Evolutionary conservation across 2,329 filamentous ascomycete species (phyloP), one percentile per base, ranked within the genome.

Genomic region (Aspergillus pseudoviridinutans): DNA sequence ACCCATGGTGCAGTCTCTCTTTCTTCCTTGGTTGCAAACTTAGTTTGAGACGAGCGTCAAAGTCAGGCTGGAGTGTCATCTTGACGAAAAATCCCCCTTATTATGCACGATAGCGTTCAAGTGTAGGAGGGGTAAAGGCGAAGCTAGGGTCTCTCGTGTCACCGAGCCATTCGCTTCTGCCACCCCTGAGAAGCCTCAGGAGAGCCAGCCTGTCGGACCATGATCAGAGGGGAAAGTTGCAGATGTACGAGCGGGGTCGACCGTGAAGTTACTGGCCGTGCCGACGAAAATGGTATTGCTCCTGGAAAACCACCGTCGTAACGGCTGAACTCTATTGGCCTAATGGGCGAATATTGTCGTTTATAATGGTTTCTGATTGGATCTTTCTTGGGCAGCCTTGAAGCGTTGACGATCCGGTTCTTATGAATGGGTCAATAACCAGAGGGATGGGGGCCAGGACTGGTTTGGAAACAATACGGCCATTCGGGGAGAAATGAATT

Each of bases 1-100:
- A 54, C 57, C 51, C 65, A 67, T 67, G 12, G 24, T 61, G 51
- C 24, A 35, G 12, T 49, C 42, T 49, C 10, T 12, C 44, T 27
- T 10, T 50, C 10, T 22, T 44, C 4, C 8, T 4, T 22, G 32
- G 17, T 6, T 17, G 22, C 3, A 4, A 12, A 47, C 6, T 7
- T 3, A 24, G 22, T 5, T 47, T 14, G 10, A 27, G 22, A 10
- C 27, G 12, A 27, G 44, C 17, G 22, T 5, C 22, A 22, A 46
- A 3, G 14, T 38, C 14, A 7, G 14, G 14, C 14, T 38, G 32
- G 2, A 17, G 32, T 1, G 7, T 17, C 14, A 17, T 17, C 32
- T 17, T 17, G 32, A 3, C 6, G 32, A 38, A 44, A 3, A 44
- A 3, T 7, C n/a, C 8, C 22, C 20, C 8, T 44, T 44, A 44